A percentile compares a stretch with the other conserved stretches of the same genome.
phyloP scores from a whole-genome alignment of 306 rosid genomes.

The Vigna unguiculata region DNA sequence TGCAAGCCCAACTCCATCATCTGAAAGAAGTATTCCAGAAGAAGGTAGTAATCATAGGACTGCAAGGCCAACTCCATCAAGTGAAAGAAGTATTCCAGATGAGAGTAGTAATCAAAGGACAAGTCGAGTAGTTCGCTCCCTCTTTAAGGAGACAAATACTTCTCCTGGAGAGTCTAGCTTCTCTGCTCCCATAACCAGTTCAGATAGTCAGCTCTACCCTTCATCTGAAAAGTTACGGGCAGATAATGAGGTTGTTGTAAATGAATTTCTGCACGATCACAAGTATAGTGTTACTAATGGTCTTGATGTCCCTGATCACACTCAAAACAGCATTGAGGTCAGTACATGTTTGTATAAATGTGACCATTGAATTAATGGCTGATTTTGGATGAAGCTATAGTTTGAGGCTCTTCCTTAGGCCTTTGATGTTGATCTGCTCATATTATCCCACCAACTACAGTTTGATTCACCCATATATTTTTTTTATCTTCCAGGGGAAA shows the following conservation, averaged over 20 bases:
- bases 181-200: slow-evolving; percentile 51
- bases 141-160: slow-evolving; percentile 67
- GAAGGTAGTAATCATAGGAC: slow-evolving; percentile 45
- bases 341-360: slow-evolving; percentile 38
- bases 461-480: neutral
- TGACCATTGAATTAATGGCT: slow-evolving; percentile 13
- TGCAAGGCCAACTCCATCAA: slow-evolving; percentile 53
- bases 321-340: slow-evolving; percentile 70
- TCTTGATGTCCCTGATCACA: slow-evolving; percentile 53
- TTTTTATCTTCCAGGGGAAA: slow-evolving; percentile 62
- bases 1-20: slow-evolving; percentile 52
- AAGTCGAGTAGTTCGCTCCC: slow-evolving; percentile 73
- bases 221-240: slow-evolving; percentile 54
- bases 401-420: slow-evolving; percentile 18
- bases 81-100: slow-evolving; percentile 48
- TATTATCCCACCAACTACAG: neutral
- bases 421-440: slow-evolving; percentile 22
- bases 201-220: slow-evolving; percentile 49
- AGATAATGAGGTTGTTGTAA: slow-evolving; percentile 82
- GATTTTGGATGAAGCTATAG: slow-evolving; percentile 11
- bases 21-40: slow-evolving; percentile 48
- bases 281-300: slow-evolving; percentile 54
- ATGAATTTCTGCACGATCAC: slow-evolving; percentile 81
- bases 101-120: slow-evolving; percentile 45
- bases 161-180: slow-evolving; percentile 42